Percentiles rank a stretch among this genome's conserved stretches.
Conservation (phyloP, 345 rosid genomes). For the Streptanthus diversifolius region DNA sequence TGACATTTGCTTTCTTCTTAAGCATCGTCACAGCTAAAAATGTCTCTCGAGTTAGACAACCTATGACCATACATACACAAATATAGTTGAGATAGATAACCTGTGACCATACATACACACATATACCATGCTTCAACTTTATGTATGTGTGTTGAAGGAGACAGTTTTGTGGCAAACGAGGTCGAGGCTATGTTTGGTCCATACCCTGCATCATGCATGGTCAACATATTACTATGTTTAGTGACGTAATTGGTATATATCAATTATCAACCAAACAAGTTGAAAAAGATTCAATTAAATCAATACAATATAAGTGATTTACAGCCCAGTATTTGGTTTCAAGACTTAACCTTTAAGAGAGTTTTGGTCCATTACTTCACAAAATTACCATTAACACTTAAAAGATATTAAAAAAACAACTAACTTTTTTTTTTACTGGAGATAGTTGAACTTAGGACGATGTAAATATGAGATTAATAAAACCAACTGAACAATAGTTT, state of each 20-base stretch:
- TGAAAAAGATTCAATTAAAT: background rate
- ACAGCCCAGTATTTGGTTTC: background rate
- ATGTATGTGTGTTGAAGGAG: constrained; percentile 23
- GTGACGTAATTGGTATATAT: background rate
- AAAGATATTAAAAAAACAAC: background rate
- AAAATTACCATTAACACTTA: background rate
- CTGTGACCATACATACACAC: constrained; percentile 1
- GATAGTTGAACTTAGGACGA: background rate
- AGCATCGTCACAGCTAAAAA: constrained; percentile 14
- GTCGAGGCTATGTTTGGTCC: constrained; percentile 26
- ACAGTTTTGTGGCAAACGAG: constrained; percentile 31
- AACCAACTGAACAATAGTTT: background rate
- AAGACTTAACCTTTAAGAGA: background rate
- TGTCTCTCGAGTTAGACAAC: constrained; percentile 23
- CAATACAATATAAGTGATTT: background rate
- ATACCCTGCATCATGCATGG: constrained; percentile 24
- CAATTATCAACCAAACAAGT: background rate
- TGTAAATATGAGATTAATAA: background rate
- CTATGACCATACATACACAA: constrained; percentile 1
- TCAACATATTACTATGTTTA: constrained; percentile 17
- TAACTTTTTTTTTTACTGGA: too few species aligned
- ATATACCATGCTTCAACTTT: too few species aligned
- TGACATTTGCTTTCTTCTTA: constrained; percentile 24
- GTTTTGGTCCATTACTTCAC: background rate
- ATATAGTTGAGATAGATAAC: constrained; percentile 13